Conservation (phyloP, 2,329 filamentous ascomycete species). For the Talaromyces sp. region DNA sequence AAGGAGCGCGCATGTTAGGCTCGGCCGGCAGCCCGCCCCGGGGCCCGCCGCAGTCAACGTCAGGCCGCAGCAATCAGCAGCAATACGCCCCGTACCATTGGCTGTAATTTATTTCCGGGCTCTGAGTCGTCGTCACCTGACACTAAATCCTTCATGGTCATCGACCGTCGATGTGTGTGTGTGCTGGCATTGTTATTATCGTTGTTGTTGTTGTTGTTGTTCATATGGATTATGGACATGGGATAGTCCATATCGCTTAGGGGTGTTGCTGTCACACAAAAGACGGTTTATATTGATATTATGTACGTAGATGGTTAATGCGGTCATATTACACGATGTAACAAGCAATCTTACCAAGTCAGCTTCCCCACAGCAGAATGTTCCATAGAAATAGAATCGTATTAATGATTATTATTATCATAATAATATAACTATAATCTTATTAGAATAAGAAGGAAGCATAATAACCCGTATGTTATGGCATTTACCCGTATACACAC, state of each 20-base stretch:
- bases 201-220: no score
- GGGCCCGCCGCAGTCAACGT: background rate
- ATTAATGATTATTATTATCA: background rate
- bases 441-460: no score
- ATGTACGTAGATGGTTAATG: background rate
- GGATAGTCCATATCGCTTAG: no score
- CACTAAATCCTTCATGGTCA: background rate
- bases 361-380: background rate
- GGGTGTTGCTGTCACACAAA: no score
- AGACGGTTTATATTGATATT: no score
- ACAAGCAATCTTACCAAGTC: background rate
- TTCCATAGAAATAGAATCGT: background rate
- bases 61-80: background rate
- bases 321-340: background rate
- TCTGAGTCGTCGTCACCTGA: background rate
- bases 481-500: no score
- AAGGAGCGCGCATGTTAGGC: background rate
- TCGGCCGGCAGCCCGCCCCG: background rate
- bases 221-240: no score
- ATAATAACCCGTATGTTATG: background rate
- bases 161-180: background rate
- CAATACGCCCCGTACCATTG: background rate
- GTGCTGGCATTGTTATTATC: background rate
- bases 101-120: background rate
- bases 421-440: background rate